phyloP scores from a whole-genome alignment of 176 grass and related monocot genomes.

The Lolium perenne region DNA sequence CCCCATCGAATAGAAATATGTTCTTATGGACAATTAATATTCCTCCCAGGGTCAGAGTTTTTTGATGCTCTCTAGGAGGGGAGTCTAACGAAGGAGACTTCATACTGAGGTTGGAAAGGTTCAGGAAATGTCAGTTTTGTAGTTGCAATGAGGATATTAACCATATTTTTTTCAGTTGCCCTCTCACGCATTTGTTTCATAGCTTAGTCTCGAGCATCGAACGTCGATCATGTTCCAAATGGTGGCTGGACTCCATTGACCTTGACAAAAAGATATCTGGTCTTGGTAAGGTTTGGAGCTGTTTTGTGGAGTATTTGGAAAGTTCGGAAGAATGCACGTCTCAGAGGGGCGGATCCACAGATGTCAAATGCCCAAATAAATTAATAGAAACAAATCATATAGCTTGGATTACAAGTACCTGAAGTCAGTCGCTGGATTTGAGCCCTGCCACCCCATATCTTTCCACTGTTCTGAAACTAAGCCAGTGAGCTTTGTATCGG shows the following conservation, averaged over 20 bases:
- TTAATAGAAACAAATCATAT: neutral
- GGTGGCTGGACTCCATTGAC: neutral
- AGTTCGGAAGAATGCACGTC: neutral
- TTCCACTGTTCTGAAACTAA: slow-evolving; percentile 95
- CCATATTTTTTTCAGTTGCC: neutral
- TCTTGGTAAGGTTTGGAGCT: neutral
- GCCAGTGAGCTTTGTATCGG: slow-evolving; percentile 64
- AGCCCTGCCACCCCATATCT: slow-evolving; percentile 91
- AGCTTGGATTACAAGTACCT: slow-evolving; percentile 45
- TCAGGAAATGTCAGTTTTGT: neutral
- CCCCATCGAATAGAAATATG: neutral
- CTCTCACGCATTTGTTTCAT: neutral
- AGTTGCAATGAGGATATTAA: neutral
- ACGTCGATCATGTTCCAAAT: neutral
- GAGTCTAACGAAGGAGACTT: neutral
- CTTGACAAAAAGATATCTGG: neutral
- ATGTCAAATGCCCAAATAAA: neutral
- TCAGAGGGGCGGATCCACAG: neutral
- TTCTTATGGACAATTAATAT: neutral
- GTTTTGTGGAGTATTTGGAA: neutral
- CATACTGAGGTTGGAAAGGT: neutral
- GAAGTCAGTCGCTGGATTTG: slow-evolving; percentile 90
- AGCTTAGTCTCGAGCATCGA: neutral
- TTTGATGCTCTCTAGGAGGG: neutral
- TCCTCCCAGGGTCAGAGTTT: neutral